Conservation (phyloP, 441 rosid species). For the Pelargonium citronellum region DNA sequence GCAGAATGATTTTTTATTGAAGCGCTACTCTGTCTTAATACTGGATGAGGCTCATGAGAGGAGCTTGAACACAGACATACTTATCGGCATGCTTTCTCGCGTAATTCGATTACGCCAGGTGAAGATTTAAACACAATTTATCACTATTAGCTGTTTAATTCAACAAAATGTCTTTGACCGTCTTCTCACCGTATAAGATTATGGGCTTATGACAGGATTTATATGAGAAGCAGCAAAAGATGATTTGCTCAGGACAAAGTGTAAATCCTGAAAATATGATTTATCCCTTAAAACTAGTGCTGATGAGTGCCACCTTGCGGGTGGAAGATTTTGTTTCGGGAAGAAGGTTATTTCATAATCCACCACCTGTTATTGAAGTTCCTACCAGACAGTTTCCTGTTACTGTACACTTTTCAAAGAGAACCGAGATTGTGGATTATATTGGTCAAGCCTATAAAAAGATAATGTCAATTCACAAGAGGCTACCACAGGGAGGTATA, state of each 20-base stretch:
- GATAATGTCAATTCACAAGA: constrained; percentile 78
- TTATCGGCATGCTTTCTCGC: constrained; percentile 90
- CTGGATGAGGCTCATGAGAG: constrained; percentile 97
- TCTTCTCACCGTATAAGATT: constrained; percentile 14
- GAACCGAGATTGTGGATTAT: constrained; percentile 74
- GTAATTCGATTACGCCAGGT: constrained; percentile 69
- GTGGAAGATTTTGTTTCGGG: constrained; percentile 74
- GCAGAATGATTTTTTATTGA: constrained; percentile 74
- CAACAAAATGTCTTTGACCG: background rate
- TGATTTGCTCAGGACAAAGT: constrained; percentile 48
- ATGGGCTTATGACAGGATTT: constrained; percentile 36
- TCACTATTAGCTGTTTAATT: background rate
- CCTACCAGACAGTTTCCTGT: constrained; percentile 79
- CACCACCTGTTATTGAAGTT: constrained; percentile 73
- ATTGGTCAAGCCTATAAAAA: constrained; percentile 83
- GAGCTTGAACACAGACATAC: constrained; percentile 90
- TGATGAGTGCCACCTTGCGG: constrained; percentile 90
- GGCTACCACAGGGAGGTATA: constrained; percentile 82
- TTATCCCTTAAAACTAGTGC: constrained; percentile 66
- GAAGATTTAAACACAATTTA: constrained; percentile 20
- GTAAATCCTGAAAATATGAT: constrained; percentile 45
- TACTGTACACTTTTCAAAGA: constrained; percentile 70
- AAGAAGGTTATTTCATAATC: constrained; percentile 48
- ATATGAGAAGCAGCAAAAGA: constrained; percentile 53
- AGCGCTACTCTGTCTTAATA: constrained; percentile 73